Evolutionary conservation across 441 rosid genomes (phyloP), one percentile per base, ranked within the genome.

Genomic region (Rhodomyrtus psidioides): DNA sequence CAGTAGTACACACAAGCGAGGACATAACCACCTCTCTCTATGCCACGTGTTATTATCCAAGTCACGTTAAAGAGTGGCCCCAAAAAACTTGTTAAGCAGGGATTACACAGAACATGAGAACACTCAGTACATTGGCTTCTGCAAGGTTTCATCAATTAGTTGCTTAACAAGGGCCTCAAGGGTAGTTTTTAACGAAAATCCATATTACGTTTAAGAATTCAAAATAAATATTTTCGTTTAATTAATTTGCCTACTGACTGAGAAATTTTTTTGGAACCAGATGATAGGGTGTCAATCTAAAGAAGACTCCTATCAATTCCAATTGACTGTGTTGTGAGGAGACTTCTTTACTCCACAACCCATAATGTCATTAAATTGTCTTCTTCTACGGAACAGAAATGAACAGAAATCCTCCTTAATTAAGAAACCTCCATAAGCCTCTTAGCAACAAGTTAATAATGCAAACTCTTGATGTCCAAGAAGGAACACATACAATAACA

Each of bases 401-500:
- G 46, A 65, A 65, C 13, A 24, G 46, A 65, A 30, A 30, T 34
- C 7, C 49, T 70, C 12, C 79, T 21, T 1, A 70, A 39, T 39
- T 46, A 39, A 70, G 79, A 70, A 70, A 70, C 2, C 0, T 39
- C 51, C 46, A 26, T 70, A 70, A 70, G 49, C 44, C 79, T 70
- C 79, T 70, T 10, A 70, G 15, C 0, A 21, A 70, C 44, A 70
- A 5, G 49, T 39, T 70, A 82, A 56, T 23, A 82, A 56, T 26
- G 58, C 26, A 19, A 62, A 12, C 13, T 58, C 53, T 75, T 54
- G 44, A 34, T 74, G 53, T 51, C 53, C 53, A 51, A 51, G 53
- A 51, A 51, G 53, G 53, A 51, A 51, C 53, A 85, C 99, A 83
- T 95, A 95, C 98, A 89, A 97, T 93, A 79, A 96, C 92, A 55